Evolutionary conservation across 2,329 filamentous ascomycete genomes (phyloP).

Genomic region (Verticillium zaregamsianum): DNA sequence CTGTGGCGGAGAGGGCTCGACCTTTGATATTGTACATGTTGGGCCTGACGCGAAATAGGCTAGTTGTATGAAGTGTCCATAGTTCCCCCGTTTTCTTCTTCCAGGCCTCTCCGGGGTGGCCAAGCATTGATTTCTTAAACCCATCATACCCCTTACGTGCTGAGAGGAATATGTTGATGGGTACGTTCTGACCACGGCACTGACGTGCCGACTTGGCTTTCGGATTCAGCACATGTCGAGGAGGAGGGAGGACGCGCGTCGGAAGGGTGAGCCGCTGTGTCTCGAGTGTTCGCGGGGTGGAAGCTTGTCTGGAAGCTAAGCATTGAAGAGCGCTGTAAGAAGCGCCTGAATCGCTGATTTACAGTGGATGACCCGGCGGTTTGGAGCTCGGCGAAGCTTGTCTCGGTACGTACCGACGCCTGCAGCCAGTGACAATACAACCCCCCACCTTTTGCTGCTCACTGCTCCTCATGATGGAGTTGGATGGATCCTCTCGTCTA

Average conservation of each 20-base stretch:
- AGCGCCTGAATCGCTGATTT: neutral
- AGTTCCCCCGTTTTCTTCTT: neutral
- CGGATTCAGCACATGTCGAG: neutral
- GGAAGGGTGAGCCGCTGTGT: neutral
- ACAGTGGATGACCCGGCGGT: neutral
- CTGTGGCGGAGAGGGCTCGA: conserved; percentile 21
- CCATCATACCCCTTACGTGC: too few species aligned
- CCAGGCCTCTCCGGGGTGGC: neutral
- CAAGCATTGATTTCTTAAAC: neutral
- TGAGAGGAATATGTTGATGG: rapidly evolving
- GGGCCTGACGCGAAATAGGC: neutral
- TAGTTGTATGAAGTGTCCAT: neutral
- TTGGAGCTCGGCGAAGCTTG: neutral
- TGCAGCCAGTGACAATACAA: too few species aligned
- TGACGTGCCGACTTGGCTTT: too few species aligned
- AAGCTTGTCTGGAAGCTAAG: neutral
- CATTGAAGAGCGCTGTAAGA: neutral
- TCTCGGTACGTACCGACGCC: neutral
- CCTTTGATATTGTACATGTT: conserved; percentile 20
- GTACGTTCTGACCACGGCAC: too few species aligned
- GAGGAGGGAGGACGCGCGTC: neutral
- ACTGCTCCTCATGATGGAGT: too few species aligned
- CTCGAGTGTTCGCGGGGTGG: neutral
- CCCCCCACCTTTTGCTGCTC: too few species aligned
- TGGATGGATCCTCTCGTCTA: too few species aligned